Conservation (phyloP, 2,329 filamentous ascomycete species). For the Sclerotinia subarctica region DNA sequence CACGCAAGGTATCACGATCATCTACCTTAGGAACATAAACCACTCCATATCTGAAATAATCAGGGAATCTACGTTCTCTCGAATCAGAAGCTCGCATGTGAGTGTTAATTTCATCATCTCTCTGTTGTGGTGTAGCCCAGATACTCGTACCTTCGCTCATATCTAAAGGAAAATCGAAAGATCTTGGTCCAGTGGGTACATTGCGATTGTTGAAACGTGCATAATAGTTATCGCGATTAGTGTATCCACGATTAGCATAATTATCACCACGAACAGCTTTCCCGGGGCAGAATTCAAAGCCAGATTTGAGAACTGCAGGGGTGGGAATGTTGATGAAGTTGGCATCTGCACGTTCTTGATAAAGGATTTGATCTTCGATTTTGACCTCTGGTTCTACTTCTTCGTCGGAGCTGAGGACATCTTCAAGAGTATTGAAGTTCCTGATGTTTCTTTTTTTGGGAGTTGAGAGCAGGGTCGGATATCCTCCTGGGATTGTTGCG, state of each 20-base stretch:
- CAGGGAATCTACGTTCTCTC: slow-evolving; percentile 21
- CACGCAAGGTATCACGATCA: slow-evolving; percentile 28
- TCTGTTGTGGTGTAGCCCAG: slow-evolving; percentile 9
- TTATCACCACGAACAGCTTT: slow-evolving; percentile 25
- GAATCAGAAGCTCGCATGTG: neutral
- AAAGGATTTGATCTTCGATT: slow-evolving; percentile 13
- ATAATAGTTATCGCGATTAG: neutral
- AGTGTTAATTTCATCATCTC: neutral
- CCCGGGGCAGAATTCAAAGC: slow-evolving; percentile 22
- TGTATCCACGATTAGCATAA: slow-evolving; percentile 20
- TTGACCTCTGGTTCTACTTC: neutral
- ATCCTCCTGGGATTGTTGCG: neutral
- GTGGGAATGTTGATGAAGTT: slow-evolving; percentile 24
- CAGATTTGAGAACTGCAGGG: slow-evolving; percentile 29
- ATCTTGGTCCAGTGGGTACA: neutral
- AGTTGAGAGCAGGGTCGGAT: too few species aligned
- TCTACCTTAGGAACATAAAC: slow-evolving; percentile 25
- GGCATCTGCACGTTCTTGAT: slow-evolving; percentile 19
- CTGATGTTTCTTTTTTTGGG: neutral
- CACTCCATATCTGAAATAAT: slow-evolving; percentile 32
- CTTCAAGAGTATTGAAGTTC: slow-evolving; percentile 2
- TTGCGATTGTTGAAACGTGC: neutral
- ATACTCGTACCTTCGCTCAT: neutral
- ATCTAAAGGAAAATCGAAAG: neutral
- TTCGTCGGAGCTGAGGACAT: neutral